phyloP scores from a whole-genome alignment of 108 stramenopile genomes.

The Nitzschia sp. region DNA sequence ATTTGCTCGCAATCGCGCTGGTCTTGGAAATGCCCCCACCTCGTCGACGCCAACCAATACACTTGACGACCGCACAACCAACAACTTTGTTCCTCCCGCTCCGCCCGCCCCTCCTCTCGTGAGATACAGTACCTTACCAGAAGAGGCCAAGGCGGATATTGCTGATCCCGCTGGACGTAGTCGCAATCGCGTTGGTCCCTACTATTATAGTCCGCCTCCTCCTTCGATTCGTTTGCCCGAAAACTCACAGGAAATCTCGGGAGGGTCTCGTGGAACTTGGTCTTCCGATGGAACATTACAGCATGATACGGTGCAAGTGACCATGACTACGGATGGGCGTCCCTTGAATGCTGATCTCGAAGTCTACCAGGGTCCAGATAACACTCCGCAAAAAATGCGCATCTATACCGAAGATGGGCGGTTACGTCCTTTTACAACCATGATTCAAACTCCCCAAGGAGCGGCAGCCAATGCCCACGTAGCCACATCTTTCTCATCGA shows the following conservation, averaged over 20 bases:
- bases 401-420: slow-evolving; percentile 75
- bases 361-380: slow-evolving; percentile 73
- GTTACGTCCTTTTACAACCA: slow-evolving; percentile 61
- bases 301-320: slow-evolving; percentile 36
- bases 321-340: slow-evolving; percentile 68
- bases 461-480: not conserved
- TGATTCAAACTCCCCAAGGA: slow-evolving; percentile 63
- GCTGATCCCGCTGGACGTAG: not conserved
- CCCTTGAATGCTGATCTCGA: slow-evolving; percentile 71
- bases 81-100: no score
- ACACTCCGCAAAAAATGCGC: slow-evolving; percentile 68
- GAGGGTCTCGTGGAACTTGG: slow-evolving; percentile 28
- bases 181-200: no score
- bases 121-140: not conserved
- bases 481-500: no score
- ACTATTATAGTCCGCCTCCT: not conserved
- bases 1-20: not conserved
- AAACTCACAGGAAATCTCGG: slow-evolving; percentile 13
- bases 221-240: slow-evolving; percentile 3
- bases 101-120: not conserved
- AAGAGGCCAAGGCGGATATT: not conserved
- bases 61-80: no score
- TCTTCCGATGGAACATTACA: slow-evolving; percentile 10
- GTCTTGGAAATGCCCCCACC: not conserved
- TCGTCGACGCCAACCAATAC: no score